Base-by-base conservation (phyloP, 2,329 filamentous ascomycete genomes). In the Cadophora malorum region DNA sequence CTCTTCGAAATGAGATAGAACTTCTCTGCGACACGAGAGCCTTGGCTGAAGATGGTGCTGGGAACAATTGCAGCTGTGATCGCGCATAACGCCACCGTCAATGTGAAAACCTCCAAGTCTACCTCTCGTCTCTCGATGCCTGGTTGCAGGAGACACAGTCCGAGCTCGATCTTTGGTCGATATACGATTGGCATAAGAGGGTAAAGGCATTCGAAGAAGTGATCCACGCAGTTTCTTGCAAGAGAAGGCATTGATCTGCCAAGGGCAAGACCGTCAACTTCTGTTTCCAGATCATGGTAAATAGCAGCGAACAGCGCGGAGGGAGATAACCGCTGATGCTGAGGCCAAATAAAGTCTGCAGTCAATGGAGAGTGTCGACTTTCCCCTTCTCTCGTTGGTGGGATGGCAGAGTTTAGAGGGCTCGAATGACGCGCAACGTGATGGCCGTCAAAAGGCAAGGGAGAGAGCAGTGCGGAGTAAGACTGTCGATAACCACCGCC, bases 151-250 rank as follows among this genome's bases (percentile, higher is more conserved):
- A 61, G 58, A 47, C 58, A 61, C 4, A 61, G 19, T 38, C 58
- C 58, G 10, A 61, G 58, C 38, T 61, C 58, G 25, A 61, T 61
- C 19, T 45, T 61, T 28, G 58, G 58, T 25, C 58, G 31, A 38
- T 61, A 61, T 14, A 61, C 35, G 21, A 61, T 61, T 47, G 58
- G 58, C 58, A 61, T 61, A 14, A 61, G 31, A 8, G 58, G 58
- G 35, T 61, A 61, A 61, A 61, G 58, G 28, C 58, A 61, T n/a
- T 61, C 58, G 21, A 61, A 61, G 35, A 47, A 61, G n/a, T 41
- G 58, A 61, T 38, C 58, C 25, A 61, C 58, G 10, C 33, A 41
- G 8, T 23, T 23, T 47, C 58, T 41, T 12, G 58, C 58, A 61
- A 61, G 58, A 4, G 16, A 38, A 14, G 33, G 58, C 58, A 61